These are phyloP conservation scores for Albophoma yamanashiensis DNA, from an alignment of 2,329 filamentous ascomycete genomes.

Conservation along the genomic window DNA sequence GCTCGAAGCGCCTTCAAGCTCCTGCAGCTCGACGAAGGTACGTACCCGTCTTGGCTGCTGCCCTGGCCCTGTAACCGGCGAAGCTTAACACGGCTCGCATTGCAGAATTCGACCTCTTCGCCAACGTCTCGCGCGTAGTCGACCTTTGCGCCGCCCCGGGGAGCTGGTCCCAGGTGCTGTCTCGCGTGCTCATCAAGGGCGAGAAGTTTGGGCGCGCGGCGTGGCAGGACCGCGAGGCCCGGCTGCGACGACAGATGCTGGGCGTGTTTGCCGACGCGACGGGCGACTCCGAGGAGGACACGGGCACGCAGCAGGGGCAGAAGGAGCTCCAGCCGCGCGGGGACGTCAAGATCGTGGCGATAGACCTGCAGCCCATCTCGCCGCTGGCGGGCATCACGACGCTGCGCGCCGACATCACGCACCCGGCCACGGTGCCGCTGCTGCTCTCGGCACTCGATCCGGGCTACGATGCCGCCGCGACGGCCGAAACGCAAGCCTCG, in stretches of 20 bases:
- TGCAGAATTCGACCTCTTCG: conserved; percentile 85
- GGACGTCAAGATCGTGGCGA: conserved; percentile 87
- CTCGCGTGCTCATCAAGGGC: conserved; percentile 83
- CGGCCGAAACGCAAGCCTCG: conserved; percentile 40
- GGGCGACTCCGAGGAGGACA: not conserved
- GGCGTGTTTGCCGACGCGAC: conserved; percentile 30
- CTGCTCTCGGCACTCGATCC: conserved; percentile 78
- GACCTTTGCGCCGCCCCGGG: conserved; percentile 93
- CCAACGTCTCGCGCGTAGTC: conserved; percentile 81
- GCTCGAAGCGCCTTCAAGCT: conserved; percentile 95
- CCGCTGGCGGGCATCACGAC: conserved; percentile 87
- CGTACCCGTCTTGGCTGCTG: conserved; percentile 12
- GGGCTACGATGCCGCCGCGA: conserved; percentile 33
- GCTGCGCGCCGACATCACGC: conserved; percentile 90
- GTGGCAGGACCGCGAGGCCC: conserved; percentile 76
- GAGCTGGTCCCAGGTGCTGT: conserved; percentile 95
- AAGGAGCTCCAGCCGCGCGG: conserved; percentile 34
- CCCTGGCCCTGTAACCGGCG: not conserved
- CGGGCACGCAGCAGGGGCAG: not conserved
- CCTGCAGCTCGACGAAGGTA: conserved; percentile 77
- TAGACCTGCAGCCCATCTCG: conserved; percentile 93
- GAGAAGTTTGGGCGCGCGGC: conserved; percentile 79
- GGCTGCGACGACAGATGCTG: conserved; percentile 51
- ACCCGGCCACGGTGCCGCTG: conserved; percentile 86
- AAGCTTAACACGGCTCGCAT: conserved; percentile 20